Evolutionary conservation across 2,329 filamentous ascomycete species (phyloP).

Genomic region (Botrytis cinerea): DNA sequence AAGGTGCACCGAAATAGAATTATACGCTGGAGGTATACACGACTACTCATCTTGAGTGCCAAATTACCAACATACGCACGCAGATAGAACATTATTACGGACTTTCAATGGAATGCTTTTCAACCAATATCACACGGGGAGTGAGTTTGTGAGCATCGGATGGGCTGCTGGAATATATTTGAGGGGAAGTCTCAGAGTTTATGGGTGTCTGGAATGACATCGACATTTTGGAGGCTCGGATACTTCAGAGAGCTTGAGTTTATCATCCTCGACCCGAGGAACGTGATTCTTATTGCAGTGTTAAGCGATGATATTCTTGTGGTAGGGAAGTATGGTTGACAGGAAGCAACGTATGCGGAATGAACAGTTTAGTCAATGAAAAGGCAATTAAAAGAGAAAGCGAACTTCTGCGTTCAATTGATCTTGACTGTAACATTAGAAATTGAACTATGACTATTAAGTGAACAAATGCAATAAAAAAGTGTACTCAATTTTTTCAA

Average conservation of each 20-base stretch:
- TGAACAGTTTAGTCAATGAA: no score
- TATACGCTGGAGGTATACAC: not conserved
- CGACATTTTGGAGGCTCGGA: not conserved
- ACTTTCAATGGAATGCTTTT: not conserved
- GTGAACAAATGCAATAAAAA: not conserved
- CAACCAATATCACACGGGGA: not conserved
- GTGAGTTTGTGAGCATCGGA: not conserved
- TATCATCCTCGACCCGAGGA: not conserved
- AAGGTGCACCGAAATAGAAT: not conserved
- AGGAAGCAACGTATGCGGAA: not conserved
- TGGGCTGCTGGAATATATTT: not conserved
- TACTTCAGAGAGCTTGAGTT: not conserved
- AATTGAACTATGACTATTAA: no score
- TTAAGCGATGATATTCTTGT: not conserved
- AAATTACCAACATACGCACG: not conserved
- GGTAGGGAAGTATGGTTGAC: not conserved
- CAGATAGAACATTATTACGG: not conserved
- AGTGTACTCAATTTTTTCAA: not conserved
- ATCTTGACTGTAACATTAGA: not conserved
- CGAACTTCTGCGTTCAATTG: not conserved
- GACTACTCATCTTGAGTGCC: not conserved
- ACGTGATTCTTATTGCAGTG: not conserved
- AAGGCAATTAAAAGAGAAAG: not conserved
- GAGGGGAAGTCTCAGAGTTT: not conserved
- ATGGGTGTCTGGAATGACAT: not conserved